Base-by-base conservation (phyloP, 768 basidiomycete genomes). In the Russula brevipes region DNA sequence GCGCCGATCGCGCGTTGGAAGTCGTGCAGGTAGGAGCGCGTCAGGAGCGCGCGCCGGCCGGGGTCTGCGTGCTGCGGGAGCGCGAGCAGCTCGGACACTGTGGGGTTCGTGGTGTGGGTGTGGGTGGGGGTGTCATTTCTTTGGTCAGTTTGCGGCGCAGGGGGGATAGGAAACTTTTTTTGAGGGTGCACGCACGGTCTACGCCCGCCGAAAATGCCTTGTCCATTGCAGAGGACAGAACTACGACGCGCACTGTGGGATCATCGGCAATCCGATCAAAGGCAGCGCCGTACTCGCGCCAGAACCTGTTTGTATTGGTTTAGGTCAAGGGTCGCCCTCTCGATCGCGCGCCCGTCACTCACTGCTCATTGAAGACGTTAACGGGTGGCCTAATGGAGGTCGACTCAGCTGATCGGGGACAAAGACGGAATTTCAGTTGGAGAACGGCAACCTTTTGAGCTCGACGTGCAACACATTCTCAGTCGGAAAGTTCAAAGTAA, bases 191-290 rank as follows among this genome's bases (percentile, higher is more conserved):
- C 82, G 66, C 66, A 91, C 93, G 71, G 71, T 96, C 94, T 6
- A 96, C 73, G 0, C 94, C 94, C 1, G 91, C 93, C 0, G 88
- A 88, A 72, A 93, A 96, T 4, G 84, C 73, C 71, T 88, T 91
- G 0, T 86, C 83, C 2, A 88, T 70, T 2, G 76, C 77, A 0
- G 91, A 92, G 0, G 87, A 84, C 0, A 96, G 74, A 0, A 96
- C 89, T 5, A 91, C 78, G 3, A 78, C 88, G 17, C 89, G 82
- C 1, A 93, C 82, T 36, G 85, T 82, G 56, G 81, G 70, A 75
- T 85, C 72, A 61, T 72, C 6, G 67, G 75, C 64, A 12, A 94
- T 76, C 0, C 73, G 70, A 53, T 86, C 81, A 67, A 95, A 88
- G 0, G 84, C 77, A 2, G 74, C 69, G 4, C 82, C 83, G 39